Conservation (phyloP, 208 protist genomes). For the Leishmania aethiopica region DNA sequence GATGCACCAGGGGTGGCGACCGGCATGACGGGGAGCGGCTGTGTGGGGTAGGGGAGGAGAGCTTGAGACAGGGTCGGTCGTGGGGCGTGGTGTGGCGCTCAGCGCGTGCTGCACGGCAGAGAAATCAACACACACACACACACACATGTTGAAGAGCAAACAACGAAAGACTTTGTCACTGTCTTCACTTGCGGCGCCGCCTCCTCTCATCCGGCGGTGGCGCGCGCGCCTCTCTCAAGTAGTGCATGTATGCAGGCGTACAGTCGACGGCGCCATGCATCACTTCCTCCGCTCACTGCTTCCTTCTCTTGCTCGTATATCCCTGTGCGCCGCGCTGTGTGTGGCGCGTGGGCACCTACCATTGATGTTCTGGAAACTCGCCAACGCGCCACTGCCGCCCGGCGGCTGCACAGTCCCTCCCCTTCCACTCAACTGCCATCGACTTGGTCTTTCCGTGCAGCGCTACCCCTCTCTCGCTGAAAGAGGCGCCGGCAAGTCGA, state of each 20-base stretch:
- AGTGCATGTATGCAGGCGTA: too few species aligned
- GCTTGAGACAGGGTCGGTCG: background rate
- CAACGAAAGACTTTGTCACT: background rate
- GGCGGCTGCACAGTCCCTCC: background rate
- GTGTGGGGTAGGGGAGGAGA: background rate
- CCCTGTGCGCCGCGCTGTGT: too few species aligned
- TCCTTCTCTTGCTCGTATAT: background rate
- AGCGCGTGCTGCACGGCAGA: background rate
- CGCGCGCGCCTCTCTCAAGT: too few species aligned
- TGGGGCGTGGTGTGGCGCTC: background rate
- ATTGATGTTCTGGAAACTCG: background rate
- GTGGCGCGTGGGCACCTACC: background rate
- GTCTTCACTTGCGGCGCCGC: too few species aligned
- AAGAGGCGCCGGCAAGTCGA: background rate
- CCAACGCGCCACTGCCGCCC: background rate
- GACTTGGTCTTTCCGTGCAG: background rate
- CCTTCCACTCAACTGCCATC: background rate
- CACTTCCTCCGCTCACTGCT: background rate
- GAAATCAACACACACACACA: background rate
- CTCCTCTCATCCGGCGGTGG: too few species aligned
- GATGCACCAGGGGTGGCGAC: background rate
- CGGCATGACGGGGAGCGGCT: too few species aligned
- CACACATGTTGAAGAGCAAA: background rate
- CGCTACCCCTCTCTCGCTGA: background rate
- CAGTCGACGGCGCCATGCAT: too few species aligned